Conservation (phyloP, 2,329 filamentous ascomycete species). For the Aspergillus sp. region DNA sequence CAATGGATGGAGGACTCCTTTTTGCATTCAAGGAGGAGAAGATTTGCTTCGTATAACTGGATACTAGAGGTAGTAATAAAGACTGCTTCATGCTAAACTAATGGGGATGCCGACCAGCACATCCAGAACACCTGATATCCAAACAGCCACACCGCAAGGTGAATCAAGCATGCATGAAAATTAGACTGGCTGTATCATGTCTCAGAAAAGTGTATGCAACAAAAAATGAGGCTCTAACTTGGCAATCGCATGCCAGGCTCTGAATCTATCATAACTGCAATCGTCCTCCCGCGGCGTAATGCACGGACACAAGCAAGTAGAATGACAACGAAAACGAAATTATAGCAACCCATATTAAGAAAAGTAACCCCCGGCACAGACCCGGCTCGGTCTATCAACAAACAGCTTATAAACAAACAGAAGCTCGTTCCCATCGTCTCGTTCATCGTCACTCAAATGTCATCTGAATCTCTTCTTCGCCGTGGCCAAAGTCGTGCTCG, state of each 20-base stretch:
- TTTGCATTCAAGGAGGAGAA: too few species aligned
- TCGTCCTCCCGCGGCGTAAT: not conserved
- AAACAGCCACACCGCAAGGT: not conserved
- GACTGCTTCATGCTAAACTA: not conserved
- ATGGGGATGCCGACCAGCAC: not conserved
- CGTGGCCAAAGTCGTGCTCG: conserved; percentile 53
- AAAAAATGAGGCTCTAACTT: not conserved
- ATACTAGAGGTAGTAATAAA: not conserved
- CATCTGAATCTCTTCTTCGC: conserved; percentile 74
- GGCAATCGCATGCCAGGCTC: not conserved
- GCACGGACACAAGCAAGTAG: not conserved
- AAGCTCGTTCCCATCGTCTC: conserved; percentile 10
- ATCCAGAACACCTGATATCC: not conserved
- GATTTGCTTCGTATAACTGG: too few species aligned
- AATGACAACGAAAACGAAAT: not conserved
- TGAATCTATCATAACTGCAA: not conserved
- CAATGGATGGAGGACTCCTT: not conserved
- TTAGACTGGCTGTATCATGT: not conserved
- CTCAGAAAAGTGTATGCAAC: not conserved
- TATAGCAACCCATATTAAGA: not conserved
- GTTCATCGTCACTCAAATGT: conserved; percentile 67
- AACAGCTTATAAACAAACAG: conserved; percentile 9
- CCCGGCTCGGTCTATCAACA: conserved; percentile 1
- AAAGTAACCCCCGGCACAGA: not conserved
- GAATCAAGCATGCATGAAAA: not conserved